These are phyloP conservation scores for Daedaleopsis nitida DNA, from an alignment of 768 basidiomycete genomes.

Conservation along the genomic window DNA sequence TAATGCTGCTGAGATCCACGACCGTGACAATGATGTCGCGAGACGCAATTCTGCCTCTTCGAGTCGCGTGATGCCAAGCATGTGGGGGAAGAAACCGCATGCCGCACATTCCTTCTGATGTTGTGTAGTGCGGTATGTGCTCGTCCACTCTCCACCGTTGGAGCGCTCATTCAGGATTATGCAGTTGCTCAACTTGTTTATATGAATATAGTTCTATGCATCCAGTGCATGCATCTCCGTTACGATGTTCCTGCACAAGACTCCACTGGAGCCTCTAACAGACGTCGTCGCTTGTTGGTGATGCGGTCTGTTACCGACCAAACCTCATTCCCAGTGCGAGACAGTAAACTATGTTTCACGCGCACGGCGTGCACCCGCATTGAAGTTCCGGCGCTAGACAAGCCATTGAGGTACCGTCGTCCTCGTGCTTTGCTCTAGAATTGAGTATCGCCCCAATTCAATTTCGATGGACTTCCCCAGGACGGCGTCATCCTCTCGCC, in stretches of 20 bases:
- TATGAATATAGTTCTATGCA: neutral
- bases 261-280: slow-evolving; percentile 23
- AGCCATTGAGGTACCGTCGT: slow-evolving; percentile 45
- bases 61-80: too few relatives aligned
- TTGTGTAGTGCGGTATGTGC: too few relatives aligned
- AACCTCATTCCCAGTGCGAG: neutral
- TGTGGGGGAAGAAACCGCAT: too few relatives aligned
- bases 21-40: too few relatives aligned
- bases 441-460: neutral
- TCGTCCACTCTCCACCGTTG: too few relatives aligned
- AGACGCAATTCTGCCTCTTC: too few relatives aligned
- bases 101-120: too few relatives aligned
- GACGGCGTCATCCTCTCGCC: slow-evolving; percentile 37
- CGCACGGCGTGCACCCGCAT: slow-evolving; percentile 44
- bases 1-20: too few relatives aligned
- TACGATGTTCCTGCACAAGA: slow-evolving; percentile 25
- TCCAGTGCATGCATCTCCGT: slow-evolving; percentile 10
- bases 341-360: neutral
- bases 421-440: neutral
- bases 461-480: neutral
- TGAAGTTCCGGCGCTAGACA: slow-evolving; percentile 52
- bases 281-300: slow-evolving; percentile 29
- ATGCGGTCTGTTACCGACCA: slow-evolving; percentile 25
- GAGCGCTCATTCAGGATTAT: too few relatives aligned
- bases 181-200: too few relatives aligned